These are phyloP conservation scores for Pythium aristosporum DNA, from an alignment of 352 stramenopile species.

Conservation along the genomic window DNA sequence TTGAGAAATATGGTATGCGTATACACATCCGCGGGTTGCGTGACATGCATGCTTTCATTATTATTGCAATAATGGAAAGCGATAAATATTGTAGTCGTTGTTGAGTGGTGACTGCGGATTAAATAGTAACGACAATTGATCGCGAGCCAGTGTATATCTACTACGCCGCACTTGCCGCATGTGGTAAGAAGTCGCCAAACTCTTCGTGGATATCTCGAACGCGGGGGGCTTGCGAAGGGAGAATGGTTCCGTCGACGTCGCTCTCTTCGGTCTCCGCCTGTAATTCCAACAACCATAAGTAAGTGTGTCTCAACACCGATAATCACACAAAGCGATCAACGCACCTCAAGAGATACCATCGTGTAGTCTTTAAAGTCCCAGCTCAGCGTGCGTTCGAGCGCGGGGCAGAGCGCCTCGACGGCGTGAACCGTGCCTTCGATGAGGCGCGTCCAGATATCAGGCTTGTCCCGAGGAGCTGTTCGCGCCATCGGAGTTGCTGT, in stretches of 20 bases:
- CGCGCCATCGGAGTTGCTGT: neutral
- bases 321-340: neutral
- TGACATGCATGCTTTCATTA: too few relatives aligned
- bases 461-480: neutral
- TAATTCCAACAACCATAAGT: neutral
- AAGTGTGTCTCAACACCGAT: neutral
- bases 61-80: too few relatives aligned
- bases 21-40: too few relatives aligned
- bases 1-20: too few relatives aligned
- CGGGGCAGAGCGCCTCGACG: conserved; percentile 20
- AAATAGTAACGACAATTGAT: too few relatives aligned
- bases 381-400: conserved; percentile 15
- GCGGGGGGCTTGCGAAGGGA: neutral
- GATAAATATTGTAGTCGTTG: conserved; percentile 6
- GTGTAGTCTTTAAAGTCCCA: conserved; percentile 18
- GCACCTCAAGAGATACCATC: conserved; percentile 10
- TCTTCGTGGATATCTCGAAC: conserved; percentile 7
- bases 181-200: conserved; percentile 19
- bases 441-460: conserved; percentile 15
- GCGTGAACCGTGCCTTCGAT: conserved; percentile 17
- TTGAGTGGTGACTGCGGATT: neutral
- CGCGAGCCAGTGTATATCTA: too few relatives aligned
- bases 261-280: conserved; percentile 12
- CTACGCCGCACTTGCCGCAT: conserved; percentile 21
- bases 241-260: conserved; percentile 4